A percentile compares a stretch with the other conserved stretches of the same genome.
phyloP scores from a whole-genome alignment of 805 yeast species.

The Henningerozyma blattae region DNA sequence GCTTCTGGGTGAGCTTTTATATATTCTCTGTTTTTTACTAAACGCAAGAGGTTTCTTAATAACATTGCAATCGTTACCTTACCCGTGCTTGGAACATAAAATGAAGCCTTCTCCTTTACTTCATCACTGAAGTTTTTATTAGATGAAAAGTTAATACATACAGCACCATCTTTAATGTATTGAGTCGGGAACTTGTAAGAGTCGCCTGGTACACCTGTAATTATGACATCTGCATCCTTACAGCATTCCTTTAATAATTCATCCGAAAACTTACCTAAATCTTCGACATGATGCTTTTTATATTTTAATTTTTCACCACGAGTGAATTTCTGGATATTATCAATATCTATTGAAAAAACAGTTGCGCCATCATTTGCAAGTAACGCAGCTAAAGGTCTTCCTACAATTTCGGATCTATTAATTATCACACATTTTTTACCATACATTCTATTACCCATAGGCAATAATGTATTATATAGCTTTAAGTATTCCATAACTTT shows the following conservation, averaged over 20 bases:
- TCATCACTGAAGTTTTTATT: constrained; percentile 77
- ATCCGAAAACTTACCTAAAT: constrained; percentile 31
- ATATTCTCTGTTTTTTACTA: constrained; percentile 50
- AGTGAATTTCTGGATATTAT: constrained; percentile 81
- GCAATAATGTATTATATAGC: constrained; percentile 68
- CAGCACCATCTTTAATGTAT: constrained; percentile 74
- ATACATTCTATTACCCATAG: constrained; percentile 83
- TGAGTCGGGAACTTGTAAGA: constrained; percentile 78
- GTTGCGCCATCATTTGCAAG: constrained; percentile 96
- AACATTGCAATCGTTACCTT: constrained; percentile 95
- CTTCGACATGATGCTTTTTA: constrained; percentile 71
- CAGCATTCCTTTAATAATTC: constrained; percentile 48
- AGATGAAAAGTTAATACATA: constrained; percentile 80
- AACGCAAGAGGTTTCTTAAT: constrained; percentile 73
- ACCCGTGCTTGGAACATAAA: constrained; percentile 92
- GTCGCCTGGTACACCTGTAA: constrained; percentile 90
- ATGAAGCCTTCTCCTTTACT: constrained; percentile 74
- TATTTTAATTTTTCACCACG: constrained; percentile 84
- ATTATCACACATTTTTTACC: constrained; percentile 88
- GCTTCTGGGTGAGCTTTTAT: neutral
- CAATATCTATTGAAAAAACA: constrained; percentile 83
- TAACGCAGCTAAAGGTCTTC: constrained; percentile 91
- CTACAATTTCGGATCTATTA: constrained; percentile 93
- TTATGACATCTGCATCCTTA: constrained; percentile 72
- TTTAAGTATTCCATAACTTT: constrained; percentile 85